Conservation (phyloP, 495 filamentous ascomycete genomes). For the Aspergillus wentii region DNA sequence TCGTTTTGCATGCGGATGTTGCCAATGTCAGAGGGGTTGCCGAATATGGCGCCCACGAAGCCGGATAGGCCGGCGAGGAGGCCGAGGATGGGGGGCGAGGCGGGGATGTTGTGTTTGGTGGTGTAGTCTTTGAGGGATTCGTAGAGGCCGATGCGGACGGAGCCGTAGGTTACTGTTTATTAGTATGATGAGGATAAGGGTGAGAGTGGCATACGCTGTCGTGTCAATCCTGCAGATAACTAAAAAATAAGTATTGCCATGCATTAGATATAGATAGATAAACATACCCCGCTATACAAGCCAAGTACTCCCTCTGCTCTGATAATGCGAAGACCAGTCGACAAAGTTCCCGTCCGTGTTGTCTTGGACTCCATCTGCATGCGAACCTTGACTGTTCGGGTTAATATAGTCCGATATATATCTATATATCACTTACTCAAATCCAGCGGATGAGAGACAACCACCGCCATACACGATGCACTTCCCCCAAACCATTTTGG, state of each 20-base stretch:
- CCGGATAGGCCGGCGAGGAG: conserved; percentile 70
- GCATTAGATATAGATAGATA: not conserved
- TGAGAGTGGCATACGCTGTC: conserved; percentile 14
- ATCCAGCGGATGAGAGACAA: conserved; percentile 39
- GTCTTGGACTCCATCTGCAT: conserved; percentile 23
- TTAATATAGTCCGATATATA: not conserved
- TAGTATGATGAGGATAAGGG: too few relatives aligned
- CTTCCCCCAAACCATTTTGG: conserved; percentile 42
- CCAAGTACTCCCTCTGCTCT: conserved; percentile 21
- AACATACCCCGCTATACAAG: conserved; percentile 33
- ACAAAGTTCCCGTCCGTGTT: conserved; percentile 23
- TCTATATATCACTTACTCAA: conserved; percentile 19
- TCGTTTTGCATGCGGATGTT: conserved; percentile 97
- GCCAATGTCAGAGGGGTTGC: conserved; percentile 82
- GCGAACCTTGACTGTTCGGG: conserved; percentile 25
- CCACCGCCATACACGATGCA: conserved; percentile 37
- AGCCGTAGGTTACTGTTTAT: conserved; percentile 38
- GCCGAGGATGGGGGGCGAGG: conserved; percentile 59
- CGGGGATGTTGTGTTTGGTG: conserved; percentile 36
- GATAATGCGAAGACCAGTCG: conserved; percentile 27
- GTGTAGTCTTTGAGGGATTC: conserved; percentile 70
- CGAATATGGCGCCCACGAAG: conserved; percentile 74
- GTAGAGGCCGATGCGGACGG: conserved; percentile 39
- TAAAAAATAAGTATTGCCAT: too few relatives aligned
- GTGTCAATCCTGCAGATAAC: conserved; percentile 23